Evolutionary conservation across 129 eudicot species (phyloP), one percentile per base, ranked within the genome.

Genomic region (Chrysanthemum makinoi): DNA sequence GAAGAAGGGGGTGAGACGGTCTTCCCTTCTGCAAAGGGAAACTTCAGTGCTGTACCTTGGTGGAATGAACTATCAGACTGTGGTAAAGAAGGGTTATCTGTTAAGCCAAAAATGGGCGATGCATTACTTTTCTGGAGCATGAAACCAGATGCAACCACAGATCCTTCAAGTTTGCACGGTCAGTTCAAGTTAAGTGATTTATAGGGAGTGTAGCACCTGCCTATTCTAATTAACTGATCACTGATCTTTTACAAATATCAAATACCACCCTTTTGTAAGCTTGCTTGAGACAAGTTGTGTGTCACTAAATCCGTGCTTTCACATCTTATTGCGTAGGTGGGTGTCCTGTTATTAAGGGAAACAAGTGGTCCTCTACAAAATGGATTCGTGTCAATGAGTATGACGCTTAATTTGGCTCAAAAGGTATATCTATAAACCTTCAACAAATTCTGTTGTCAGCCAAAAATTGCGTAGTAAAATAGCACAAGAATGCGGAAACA

Each of bases 101-200:
- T 63, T 35, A 63, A 63, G 17, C 68, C 68, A 30, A 63, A 63
- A 63, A 63, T n/a, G 68, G 68, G 68, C 3, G 68, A 63, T 16
- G 68, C 68, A 13, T 63, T 63, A 39, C 50, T 63, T 63, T 63
- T 63, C 50, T 63, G 68, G 68, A 63, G 49, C 68, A 63, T 63
- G 49, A 63, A 63, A 63, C 68, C 68, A 15, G 68, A 63, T 63
- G 68, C 50, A 5, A 30, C 68, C 43, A 7, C 50, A n/a, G 68
- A 63, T 35, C 13, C 49, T 63, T 63, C 68, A 35, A 63, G 68
- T 63, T 63, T 63, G 49, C 24, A 63, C 35, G 68, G 68, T 63
- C 24, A n/a, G 50, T 63, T 63, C 16, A 30, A 3, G 35, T 30
- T 30, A 30, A 30, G 6, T 30, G 35, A 30, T 30, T 30, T 30